phyloP scores from a whole-genome alignment of 2,329 filamentous ascomycete species.

The Penicillium sp. region DNA sequence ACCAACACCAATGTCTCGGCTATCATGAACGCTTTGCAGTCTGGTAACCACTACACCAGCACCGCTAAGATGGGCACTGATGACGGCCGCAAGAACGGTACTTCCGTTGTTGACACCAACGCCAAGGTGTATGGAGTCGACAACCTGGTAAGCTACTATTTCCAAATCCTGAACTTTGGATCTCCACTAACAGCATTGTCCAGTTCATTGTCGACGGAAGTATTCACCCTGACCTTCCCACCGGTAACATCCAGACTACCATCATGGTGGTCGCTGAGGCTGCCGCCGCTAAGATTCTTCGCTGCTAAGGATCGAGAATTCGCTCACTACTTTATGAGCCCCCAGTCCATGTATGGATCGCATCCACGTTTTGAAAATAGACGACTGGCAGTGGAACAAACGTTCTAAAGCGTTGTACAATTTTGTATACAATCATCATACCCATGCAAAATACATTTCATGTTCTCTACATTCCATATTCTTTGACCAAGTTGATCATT shows the following conservation, averaged over 20 bases:
- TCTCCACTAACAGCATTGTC: not conserved
- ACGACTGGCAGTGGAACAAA: too few relatives aligned
- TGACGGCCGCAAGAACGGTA: conserved; percentile 57
- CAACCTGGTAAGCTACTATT: conserved; percentile 49
- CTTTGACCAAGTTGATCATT: too few relatives aligned
- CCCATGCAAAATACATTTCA: not conserved
- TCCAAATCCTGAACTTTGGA: not conserved
- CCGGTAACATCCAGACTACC: conserved; percentile 67
- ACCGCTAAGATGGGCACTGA: conserved; percentile 64
- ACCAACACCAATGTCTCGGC: conserved; percentile 25
- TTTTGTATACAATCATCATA: not conserved
- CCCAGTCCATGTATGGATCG: not conserved
- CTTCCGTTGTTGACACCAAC: conserved; percentile 63
- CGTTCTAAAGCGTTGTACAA: not conserved
- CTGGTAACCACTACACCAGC: conserved; percentile 49
- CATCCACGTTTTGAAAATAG: not conserved
- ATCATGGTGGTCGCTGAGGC: conserved; percentile 67
- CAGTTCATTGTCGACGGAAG: conserved; percentile 63
- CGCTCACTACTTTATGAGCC: conserved; percentile 44
- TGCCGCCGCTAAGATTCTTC: conserved; percentile 47
- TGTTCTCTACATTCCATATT: not conserved
- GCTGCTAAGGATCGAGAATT: not conserved
- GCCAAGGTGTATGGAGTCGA: conserved; percentile 68
- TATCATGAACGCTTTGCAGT: conserved; percentile 41
- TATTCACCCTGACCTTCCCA: conserved; percentile 69